phyloP scores from a whole-genome alignment of 441 rosid genomes.

The Pelargonium citronellum region DNA sequence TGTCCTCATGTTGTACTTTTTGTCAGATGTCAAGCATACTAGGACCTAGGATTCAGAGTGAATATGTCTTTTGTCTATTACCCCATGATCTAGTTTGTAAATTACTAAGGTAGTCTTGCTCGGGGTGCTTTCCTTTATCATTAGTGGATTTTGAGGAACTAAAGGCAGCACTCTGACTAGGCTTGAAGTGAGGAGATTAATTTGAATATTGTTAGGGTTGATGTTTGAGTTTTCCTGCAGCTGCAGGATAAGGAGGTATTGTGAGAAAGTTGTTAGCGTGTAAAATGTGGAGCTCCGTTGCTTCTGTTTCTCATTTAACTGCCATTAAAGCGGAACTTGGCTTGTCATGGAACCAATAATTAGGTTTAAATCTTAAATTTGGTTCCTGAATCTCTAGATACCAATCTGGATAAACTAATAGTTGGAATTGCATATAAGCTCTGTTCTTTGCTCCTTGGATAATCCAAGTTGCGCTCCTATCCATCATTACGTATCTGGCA shows the following conservation, averaged over 20 bases:
- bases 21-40: not conserved
- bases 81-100: not conserved
- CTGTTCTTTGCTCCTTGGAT: not conserved
- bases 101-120: not conserved
- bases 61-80: not conserved
- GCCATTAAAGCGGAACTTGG: not conserved
- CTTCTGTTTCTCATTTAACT: not conserved
- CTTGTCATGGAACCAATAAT: not conserved
- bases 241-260: not conserved
- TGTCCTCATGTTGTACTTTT: not conserved
- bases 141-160: not conserved
- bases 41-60: not conserved
- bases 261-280: not conserved
- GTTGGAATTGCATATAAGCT: not conserved
- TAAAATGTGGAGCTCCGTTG: not conserved
- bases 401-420: not conserved
- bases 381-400: not conserved
- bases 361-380: not conserved
- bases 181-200: not conserved
- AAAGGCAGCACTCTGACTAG: not conserved
- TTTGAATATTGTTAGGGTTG: not conserved
- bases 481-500: not conserved
- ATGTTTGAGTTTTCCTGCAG: conserved; percentile 1
- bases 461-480: not conserved
- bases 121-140: not conserved